Conservation (phyloP, 768 basidiomycete species). For the Boletus sp. region DNA sequence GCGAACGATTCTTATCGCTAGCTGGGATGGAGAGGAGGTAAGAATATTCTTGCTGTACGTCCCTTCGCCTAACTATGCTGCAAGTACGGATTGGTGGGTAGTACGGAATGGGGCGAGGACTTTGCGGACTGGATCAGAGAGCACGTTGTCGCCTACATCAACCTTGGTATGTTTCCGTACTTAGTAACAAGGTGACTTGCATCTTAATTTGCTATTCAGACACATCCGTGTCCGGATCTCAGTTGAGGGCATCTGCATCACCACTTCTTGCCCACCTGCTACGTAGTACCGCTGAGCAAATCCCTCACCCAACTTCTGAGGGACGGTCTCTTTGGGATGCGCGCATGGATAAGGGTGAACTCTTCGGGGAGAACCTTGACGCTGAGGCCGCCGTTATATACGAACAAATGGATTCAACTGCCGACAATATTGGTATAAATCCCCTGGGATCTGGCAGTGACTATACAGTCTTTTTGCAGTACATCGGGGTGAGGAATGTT, state of each 20-base stretch:
- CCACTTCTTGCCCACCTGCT: conserved; percentile 84
- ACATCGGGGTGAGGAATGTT: conserved; percentile 52
- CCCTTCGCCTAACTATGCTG: conserved; percentile 1
- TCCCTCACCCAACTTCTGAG: conserved; percentile 69
- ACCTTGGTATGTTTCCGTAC: conserved; percentile 49
- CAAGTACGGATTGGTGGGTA: conserved; percentile 74
- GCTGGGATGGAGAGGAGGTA: conserved; percentile 80
- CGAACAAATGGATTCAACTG: conserved; percentile 23
- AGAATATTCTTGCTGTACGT: conserved; percentile 1
- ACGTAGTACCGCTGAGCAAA: conserved; percentile 59
- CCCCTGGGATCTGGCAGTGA: conserved; percentile 88
- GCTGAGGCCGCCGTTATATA: conserved; percentile 28
- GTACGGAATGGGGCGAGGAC: conserved; percentile 94
- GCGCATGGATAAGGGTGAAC: conserved; percentile 46
- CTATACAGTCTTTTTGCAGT: conserved; percentile 89
- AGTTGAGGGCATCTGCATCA: conserved; percentile 54
- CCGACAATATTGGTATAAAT: conserved; percentile 40
- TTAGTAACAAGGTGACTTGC: conserved; percentile 30
- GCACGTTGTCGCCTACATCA: conserved; percentile 86
- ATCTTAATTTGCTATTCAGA: conserved; percentile 42
- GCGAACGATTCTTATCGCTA: conserved; percentile 70
- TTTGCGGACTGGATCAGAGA: conserved; percentile 78
- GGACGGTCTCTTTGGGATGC: conserved; percentile 81
- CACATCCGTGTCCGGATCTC: conserved; percentile 52
- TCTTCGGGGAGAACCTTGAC: conserved; percentile 36